These are phyloP conservation scores for Juglanconis sp. DNA, from an alignment of 2,329 filamentous ascomycete species.

Conservation along the genomic window DNA sequence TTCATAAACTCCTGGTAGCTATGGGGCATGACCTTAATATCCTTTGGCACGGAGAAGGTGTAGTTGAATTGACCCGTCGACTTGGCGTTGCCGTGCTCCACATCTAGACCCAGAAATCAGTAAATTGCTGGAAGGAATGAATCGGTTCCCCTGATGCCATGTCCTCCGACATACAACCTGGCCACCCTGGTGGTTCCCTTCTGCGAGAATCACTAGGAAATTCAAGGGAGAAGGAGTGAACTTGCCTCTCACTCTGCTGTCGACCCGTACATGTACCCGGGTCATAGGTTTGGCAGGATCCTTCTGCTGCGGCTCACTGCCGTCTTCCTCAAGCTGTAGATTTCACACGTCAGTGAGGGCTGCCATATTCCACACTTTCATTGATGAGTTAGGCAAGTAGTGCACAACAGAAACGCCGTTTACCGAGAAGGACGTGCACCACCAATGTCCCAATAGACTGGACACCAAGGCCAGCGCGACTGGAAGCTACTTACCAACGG, in stretches of 20 bases:
- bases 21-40: conserved; percentile 35
- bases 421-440: background rate
- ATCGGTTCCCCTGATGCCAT: background rate
- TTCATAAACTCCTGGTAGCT: conserved; percentile 42
- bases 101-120: conserved; percentile 37
- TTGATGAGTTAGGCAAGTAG: no score
- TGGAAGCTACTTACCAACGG: conserved; percentile 24
- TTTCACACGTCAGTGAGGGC: background rate
- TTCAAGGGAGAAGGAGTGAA: background rate
- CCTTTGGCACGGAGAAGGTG: conserved; percentile 44
- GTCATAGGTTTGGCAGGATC: conserved; percentile 29
- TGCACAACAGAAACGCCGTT: no score
- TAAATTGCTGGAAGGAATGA: background rate
- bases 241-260: conserved; percentile 59
- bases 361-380: no score
- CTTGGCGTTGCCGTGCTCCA: conserved; percentile 58
- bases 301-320: conserved; percentile 38
- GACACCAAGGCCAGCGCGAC: background rate
- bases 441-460: background rate
- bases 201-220: background rate
- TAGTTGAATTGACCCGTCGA: conserved; percentile 75
- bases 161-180: background rate
- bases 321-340: conserved; percentile 36
- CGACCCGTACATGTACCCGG: conserved; percentile 67
- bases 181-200: background rate